Evolutionary conservation across 257 asterid species (phyloP), one percentile per base, ranked within the genome.

Genomic region (Penstemon davidsonii): DNA sequence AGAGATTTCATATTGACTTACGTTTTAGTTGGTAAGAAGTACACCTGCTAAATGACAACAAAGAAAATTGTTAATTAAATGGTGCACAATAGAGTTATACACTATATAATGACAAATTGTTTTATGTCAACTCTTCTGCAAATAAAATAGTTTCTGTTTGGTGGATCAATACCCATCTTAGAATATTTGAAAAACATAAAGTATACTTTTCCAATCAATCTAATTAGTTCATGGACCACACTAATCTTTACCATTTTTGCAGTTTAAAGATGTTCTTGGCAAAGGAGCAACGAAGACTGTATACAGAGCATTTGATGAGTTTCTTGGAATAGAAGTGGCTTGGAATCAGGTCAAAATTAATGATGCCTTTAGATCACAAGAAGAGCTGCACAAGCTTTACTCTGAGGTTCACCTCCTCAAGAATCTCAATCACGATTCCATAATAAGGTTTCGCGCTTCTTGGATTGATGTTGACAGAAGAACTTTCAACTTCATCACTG

Each of bases 201-300:
- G 2, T 25, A 25, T 25, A 25, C 2, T 25, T 25, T 25, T 2
- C 33, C 33, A 25, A 25, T 25, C 33, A 25, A 2, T 25, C 33
- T 25, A 15, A 15, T 15, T 1, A 25, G 33, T 25, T 70, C 15
- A 43, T 36, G 66, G 15, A n/a, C 5, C 5, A 1, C 11, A 43
- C 25, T 25, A n/a, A 8, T 38, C 15, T 74, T 37, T 25, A 13
- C 19, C 1, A 12, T 43, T 4, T 25, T 38, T 70, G 74, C 78
- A 90, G 97, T 84, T 81, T n/a, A 86, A 83, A 75, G 92, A 88
- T n/a, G 75, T 90, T 60, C 92, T 90, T 57, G 96, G 97, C 8
- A 90, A 80, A 76, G 97, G 97, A 68, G 95, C 97, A 49, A 86
- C 75, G 73, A 90, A 90, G 82, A 83, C 71, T 2, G 96, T 90